These are phyloP conservation scores for Digitaria exilis DNA, from an alignment of 202 grass and related monocot species.

Conservation along the genomic window DNA sequence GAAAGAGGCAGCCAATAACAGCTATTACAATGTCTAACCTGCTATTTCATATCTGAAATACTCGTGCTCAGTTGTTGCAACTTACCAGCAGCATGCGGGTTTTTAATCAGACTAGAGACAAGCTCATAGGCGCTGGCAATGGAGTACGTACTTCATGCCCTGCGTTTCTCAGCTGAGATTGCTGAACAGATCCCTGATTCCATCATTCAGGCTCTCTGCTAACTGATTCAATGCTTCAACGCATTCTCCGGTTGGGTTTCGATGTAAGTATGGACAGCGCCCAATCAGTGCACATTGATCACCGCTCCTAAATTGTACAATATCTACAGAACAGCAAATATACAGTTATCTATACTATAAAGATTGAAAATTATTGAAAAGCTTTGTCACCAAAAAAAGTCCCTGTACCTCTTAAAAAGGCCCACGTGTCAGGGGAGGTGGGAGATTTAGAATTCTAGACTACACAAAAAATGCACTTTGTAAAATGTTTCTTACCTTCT, in stretches of 20 bases:
- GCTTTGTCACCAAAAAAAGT: no score
- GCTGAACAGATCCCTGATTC: conserved; percentile 38
- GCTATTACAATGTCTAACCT: not conserved
- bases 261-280: conserved; percentile 51
- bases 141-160: conserved; percentile 70
- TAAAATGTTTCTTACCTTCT: no score
- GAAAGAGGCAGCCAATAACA: not conserved
- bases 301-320: conserved; percentile 66
- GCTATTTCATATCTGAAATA: conserved; percentile 5
- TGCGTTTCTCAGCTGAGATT: conserved; percentile 53
- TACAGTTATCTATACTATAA: no score
- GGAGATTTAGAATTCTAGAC: no score
- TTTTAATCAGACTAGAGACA: conserved; percentile 40
- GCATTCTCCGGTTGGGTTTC: conserved; percentile 45
- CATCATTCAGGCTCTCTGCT: conserved; percentile 60
- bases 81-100: conserved; percentile 41
- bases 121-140: conserved; percentile 62
- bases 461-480: no score
- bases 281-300: conserved; percentile 52
- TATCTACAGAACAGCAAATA: conserved; percentile 30
- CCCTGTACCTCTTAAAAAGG: no score
- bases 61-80: not conserved
- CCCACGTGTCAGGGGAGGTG: no score
- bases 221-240: conserved; percentile 54
- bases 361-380: no score